Evolutionary conservation across 2,329 filamentous ascomycete genomes (phyloP).

Genomic region (Microsporum audouinii): DNA sequence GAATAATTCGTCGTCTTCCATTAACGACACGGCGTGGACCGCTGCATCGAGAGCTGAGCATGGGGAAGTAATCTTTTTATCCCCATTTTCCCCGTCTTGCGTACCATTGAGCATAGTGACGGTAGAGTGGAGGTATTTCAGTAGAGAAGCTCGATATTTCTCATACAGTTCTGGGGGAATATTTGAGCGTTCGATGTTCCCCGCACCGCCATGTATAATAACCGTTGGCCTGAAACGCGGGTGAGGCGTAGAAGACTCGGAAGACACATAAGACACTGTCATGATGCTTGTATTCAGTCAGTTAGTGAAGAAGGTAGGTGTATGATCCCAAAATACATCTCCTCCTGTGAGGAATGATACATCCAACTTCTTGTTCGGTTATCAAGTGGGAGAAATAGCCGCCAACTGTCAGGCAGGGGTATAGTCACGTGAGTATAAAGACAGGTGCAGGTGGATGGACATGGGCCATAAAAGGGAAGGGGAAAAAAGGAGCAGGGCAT

Average conservation of each 20-base stretch:
- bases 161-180: slow-evolving; percentile 48
- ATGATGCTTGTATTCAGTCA: not conserved
- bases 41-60: slow-evolving; percentile 59
- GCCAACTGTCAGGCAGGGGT: not conserved
- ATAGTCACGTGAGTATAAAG: not conserved
- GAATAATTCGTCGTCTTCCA: slow-evolving; percentile 74
- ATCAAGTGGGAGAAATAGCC: not conserved
- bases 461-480: not conserved
- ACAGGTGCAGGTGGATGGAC: too few relatives aligned
- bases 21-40: slow-evolving; percentile 59
- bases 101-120: slow-evolving; percentile 26
- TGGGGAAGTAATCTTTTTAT: not conserved
- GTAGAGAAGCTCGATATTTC: slow-evolving; percentile 49
- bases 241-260: not conserved
- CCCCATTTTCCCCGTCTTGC: not conserved
- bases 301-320: not conserved
- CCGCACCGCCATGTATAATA: slow-evolving; percentile 63
- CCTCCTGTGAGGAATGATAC: not conserved
- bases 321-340: not conserved
- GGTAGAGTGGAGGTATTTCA: slow-evolving; percentile 47
- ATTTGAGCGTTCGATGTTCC: slow-evolving; percentile 52
- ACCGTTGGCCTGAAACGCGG: slow-evolving; percentile 42
- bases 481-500: not conserved
- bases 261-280: not conserved
- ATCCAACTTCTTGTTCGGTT: not conserved